phyloP scores from a whole-genome alignment of 805 yeast genomes.

The Lipomyces kockii region DNA sequence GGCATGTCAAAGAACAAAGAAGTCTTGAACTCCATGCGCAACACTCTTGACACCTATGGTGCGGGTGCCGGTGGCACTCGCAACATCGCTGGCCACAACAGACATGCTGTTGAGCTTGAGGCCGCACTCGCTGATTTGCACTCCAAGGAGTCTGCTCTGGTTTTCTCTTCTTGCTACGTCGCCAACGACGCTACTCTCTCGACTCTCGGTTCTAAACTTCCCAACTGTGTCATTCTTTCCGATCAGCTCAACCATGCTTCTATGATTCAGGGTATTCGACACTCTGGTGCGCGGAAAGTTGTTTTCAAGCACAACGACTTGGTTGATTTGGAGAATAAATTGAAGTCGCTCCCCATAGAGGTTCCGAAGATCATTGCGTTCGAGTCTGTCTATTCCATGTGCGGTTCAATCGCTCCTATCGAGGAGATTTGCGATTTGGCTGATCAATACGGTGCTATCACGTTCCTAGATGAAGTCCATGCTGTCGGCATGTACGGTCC shows the following conservation, averaged over 20 bases:
- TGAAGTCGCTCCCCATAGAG: slow-evolving; percentile 80
- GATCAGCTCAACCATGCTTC: slow-evolving; percentile 97
- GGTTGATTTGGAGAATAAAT: slow-evolving; percentile 75
- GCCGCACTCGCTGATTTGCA: slow-evolving; percentile 86
- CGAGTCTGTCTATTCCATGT: slow-evolving; percentile 97
- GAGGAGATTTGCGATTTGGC: slow-evolving; percentile 92
- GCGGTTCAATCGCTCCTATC: slow-evolving; percentile 96
- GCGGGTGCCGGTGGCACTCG: slow-evolving; percentile 99
- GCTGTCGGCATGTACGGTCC: slow-evolving; percentile 99
- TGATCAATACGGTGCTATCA: slow-evolving; percentile 94
- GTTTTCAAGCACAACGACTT: slow-evolving; percentile 91
- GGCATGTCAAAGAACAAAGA: slow-evolving; percentile 87
- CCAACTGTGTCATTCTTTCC: slow-evolving; percentile 86
- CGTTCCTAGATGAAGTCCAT: slow-evolving; percentile 97
- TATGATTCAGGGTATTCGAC: slow-evolving; percentile 94
- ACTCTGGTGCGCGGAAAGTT: slow-evolving; percentile 86
- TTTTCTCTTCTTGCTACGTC: slow-evolving; percentile 92
- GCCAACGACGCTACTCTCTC: slow-evolving; percentile 96
- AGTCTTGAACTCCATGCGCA: slow-evolving; percentile 76
- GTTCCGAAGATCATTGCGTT: slow-evolving; percentile 95
- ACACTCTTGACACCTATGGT: slow-evolving; percentile 85
- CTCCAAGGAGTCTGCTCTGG: slow-evolving; percentile 92
- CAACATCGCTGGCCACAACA: slow-evolving; percentile 97
- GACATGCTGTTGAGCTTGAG: slow-evolving; percentile 86
- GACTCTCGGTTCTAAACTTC: slow-evolving; percentile 86